Base-by-base conservation (phyloP, 1,284 basidiomycete species). In the Cryptococcus amylolentus region DNA sequence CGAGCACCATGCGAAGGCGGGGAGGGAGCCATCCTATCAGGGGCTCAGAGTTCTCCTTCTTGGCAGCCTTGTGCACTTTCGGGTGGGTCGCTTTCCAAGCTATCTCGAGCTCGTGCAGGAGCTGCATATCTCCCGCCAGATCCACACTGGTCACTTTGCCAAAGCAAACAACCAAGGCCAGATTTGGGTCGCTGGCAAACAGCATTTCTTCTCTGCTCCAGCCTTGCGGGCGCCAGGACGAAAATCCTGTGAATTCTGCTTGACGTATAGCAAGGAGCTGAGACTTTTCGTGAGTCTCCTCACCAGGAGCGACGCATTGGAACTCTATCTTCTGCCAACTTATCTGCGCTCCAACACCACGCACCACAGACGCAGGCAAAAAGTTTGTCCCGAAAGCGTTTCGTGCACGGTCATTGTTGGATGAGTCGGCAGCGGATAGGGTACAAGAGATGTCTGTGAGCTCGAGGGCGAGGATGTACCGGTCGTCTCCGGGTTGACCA, bases 111-210 rank as follows among this genome's bases (percentile, higher is more conserved):
- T 72, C 68, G 14, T 67, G 58, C 9, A 70, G 40, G 1, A 75
- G 61, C 57, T 72, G 68, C 12, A 72, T 44, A 49, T 76, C 74
- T 3, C 62, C 66, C 2, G 68, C 62, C 5, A 66, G 54, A 46
- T 73, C 70, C n/a, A 75, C 40, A 0, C 70, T 70, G 5, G 63
- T 67, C 28, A 76, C 57, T 5, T 52, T 51, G 1, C 63, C 65
- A 27, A 60, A 51, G 1, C 60, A 61, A 18, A 73, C 62, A 8
- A 73, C 49, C 18, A 77, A 51, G 2, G 68, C 63, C 14, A 72
- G 58, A 48, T 76, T 76, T 4, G 68, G 69, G 40, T 77, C 74
- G 18, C 60, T 61, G 10, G 65, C 56, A 49, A 76, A 77, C 9
- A 75, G 42, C 20, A 72, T 47, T 35, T 74, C 68, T 14, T 67